phyloP scores from a whole-genome alignment of 768 basidiomycete genomes.

The Chalciporus pseudorubinellus region DNA sequence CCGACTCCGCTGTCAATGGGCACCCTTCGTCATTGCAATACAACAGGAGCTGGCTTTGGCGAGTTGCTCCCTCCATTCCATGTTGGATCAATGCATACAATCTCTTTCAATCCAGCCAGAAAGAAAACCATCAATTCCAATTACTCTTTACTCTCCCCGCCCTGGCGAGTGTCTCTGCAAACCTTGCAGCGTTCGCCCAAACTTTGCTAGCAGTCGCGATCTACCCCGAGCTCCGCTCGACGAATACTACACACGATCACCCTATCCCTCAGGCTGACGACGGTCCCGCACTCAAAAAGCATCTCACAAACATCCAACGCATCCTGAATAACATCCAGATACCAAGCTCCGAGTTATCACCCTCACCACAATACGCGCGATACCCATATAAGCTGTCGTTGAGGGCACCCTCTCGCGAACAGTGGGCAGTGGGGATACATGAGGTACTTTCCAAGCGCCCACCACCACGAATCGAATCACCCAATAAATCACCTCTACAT shows the following conservation, averaged over 20 bases:
- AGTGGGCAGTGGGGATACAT: no score
- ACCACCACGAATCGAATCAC: no score
- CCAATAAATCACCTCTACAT: no score
- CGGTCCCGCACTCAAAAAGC: not conserved
- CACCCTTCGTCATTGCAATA: slow-evolving; percentile 11
- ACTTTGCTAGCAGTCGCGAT: slow-evolving; percentile 30
- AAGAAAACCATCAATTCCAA: slow-evolving; percentile 8
- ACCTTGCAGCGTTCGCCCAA: slow-evolving; percentile 10
- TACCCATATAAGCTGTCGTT: no score
- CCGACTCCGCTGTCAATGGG: no score
- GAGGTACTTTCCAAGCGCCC: no score
- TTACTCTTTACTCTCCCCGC: slow-evolving; percentile 27
- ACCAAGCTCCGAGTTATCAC: no score
- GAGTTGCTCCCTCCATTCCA: slow-evolving; percentile 7
- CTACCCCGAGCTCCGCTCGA: slow-evolving; percentile 1
- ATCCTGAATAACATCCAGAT: not conserved
- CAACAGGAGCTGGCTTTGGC: slow-evolving; percentile 20
- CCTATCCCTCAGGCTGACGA: no score
- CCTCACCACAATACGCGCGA: no score
- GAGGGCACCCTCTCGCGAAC: no score
- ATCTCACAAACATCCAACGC: not conserved
- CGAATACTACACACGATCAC: slow-evolving; percentile 2
- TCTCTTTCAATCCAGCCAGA: slow-evolving; percentile 10
- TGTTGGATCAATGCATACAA: slow-evolving; percentile 23
- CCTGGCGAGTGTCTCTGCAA: slow-evolving; percentile 21